These are phyloP conservation scores for Skeletonema tropicum DNA, from an alignment of 108 stramenopile genomes.

Conservation along the genomic window DNA sequence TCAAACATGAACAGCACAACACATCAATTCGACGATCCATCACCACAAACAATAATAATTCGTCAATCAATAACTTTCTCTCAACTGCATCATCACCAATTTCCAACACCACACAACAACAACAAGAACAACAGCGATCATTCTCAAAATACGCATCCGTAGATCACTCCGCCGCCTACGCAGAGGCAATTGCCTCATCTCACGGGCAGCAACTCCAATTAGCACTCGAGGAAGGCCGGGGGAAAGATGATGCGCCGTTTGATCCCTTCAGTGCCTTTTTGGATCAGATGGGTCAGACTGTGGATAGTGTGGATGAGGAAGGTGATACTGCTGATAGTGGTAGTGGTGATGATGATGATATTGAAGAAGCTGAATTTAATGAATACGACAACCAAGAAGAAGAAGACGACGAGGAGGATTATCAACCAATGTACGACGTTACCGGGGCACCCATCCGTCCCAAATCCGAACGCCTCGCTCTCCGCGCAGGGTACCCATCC, in stretches of 20 bases:
- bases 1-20: background rate
- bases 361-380: slow-evolving; percentile 16
- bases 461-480: slow-evolving; percentile 59
- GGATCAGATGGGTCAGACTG: slow-evolving; percentile 34
- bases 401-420: slow-evolving; percentile 46
- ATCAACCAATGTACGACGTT: slow-evolving; percentile 48
- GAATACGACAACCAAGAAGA: slow-evolving; percentile 37
- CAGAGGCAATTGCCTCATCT: slow-evolving; percentile 56
- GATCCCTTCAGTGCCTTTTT: slow-evolving; percentile 80
- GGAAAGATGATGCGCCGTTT: slow-evolving; percentile 76
- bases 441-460: slow-evolving; percentile 65
- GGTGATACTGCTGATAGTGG: slow-evolving; percentile 20
- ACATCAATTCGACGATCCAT: background rate
- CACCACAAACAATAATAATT: background rate
- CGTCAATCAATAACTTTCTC: background rate
- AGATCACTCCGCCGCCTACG: slow-evolving; percentile 76
- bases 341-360: slow-evolving; percentile 39
- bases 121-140: background rate
- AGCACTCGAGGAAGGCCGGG: slow-evolving; percentile 67
- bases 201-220: slow-evolving; percentile 78
- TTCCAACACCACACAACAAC: background rate
- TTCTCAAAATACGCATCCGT: slow-evolving; percentile 54
- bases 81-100: background rate
- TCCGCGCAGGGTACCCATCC: slow-evolving; percentile 75
- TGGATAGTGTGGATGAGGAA: slow-evolving; percentile 15